Base-by-base conservation (phyloP, 768 basidiomycete genomes). In the Collybia sp. region DNA sequence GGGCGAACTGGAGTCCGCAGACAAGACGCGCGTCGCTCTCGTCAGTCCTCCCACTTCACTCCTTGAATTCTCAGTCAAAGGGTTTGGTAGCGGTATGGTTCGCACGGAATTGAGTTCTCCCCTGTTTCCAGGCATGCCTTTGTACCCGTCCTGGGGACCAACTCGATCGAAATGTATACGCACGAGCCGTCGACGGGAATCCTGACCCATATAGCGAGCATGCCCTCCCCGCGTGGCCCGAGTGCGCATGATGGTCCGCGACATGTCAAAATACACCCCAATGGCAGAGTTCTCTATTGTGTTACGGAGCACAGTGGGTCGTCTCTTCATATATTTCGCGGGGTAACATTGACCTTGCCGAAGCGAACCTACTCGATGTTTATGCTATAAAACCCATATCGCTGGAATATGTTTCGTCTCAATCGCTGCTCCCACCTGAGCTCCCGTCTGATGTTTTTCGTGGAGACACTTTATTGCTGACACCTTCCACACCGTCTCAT, bases 261-360 rank as follows among this genome's bases (percentile, higher is more conserved):
- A 13, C 77, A 80, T 57, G 60, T 79, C 47, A 76, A 75, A 49
- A 53, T 79, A 1, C 75, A 77, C 49, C 76, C 77, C 0, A 76
- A 76, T 48, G 76, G 76, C 0, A 69, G 65, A 40, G 51, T 77
- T 0, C 54, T 80, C 8, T 80, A 80, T 50, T 72, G 66, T 45
- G 68, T 79, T 11, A 76, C 76, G 3, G 78, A 80, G 49, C 77
- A 80, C 39, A 67, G 75, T 76, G 48, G 47, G 73, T 58, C 34
- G 34, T 19, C 43, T 20, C 9, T 19, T 15, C 10, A 25, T 37
- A 32, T 38, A 13, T 12, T 10, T 9, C 17, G 16, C 20, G 3
- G 13, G 18, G 35, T 42, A n/a, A n/a, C n/a, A 8, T 34, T 17
- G 6, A 15, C 40, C 30, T n/a, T 20, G n/a, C 40, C 13, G 17